Conservation (phyloP, 768 basidiomycete species). For the Hebeloma cylindrosporum region DNA sequence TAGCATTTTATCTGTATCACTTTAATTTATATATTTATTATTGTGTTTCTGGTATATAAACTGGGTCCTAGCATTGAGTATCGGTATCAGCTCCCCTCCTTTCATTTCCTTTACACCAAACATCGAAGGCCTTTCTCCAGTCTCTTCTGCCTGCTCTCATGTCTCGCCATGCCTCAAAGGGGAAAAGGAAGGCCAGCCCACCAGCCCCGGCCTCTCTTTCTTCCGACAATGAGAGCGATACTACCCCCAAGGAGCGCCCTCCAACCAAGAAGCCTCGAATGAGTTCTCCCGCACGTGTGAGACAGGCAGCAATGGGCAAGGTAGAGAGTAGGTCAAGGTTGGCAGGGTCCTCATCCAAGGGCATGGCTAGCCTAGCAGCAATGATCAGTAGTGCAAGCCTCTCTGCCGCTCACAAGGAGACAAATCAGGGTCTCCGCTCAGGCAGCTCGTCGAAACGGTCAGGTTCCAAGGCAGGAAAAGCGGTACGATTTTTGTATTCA, state of each 20-base stretch:
- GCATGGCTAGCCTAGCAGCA: slow-evolving; percentile 10
- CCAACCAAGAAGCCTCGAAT: slow-evolving; percentile 1
- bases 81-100: no score
- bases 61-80: no score
- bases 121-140: no score
- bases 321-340: no score
- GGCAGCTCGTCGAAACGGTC: neutral
- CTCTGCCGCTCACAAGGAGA: slow-evolving; percentile 6
- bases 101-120: no score
- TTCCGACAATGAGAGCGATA: neutral
- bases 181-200: slow-evolving; percentile 1
- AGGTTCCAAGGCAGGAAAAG: neutral
- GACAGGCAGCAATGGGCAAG: no score
- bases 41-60: no score
- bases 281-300: neutral
- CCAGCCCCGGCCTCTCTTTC: neutral
- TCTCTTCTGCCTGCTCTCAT: slow-evolving; percentile 2
- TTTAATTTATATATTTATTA: no score
- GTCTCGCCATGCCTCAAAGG: slow-evolving; percentile 5
- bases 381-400: slow-evolving; percentile 9
- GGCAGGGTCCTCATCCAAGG: slow-evolving; percentile 14
- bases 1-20: slow-evolving; percentile 6
- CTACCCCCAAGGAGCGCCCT: neutral
- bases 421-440: slow-evolving; percentile 9
- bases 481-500: neutral